A percentile compares a stretch with the other conserved stretches of the same genome.
Conservation (phyloP, 176 grass and related monocot species). For the Aegilops umbellulata region DNA sequence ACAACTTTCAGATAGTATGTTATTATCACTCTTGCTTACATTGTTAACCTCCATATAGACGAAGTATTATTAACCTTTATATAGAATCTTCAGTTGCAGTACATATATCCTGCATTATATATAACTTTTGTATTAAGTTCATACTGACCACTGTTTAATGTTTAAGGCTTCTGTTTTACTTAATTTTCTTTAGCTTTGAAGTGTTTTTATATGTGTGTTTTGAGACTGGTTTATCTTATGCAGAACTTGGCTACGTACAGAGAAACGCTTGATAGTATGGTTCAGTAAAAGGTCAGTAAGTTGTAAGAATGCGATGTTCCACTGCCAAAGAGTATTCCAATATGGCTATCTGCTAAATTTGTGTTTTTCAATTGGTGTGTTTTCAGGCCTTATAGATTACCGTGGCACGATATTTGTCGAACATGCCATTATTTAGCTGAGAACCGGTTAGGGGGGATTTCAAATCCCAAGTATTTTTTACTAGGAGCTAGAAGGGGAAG, state of each 20-base stretch:
- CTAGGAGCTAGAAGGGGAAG: background rate
- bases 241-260: conserved; percentile 91
- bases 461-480: background rate
- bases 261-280: conserved; percentile 79
- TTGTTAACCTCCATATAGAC: background rate
- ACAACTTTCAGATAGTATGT: background rate
- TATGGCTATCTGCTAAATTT: background rate
- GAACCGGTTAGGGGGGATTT: background rate
- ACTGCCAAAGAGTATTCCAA: background rate
- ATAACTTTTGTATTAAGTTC: background rate
- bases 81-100: background rate
- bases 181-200: background rate
- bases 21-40: background rate
- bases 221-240: conserved; percentile 28
- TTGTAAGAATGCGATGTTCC: background rate
- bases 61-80: background rate
- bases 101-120: background rate
- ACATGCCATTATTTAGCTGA: background rate
- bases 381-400: background rate
- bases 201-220: background rate
- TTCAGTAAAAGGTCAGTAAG: conserved; percentile 34
- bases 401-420: background rate
- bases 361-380: background rate
- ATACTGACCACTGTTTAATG: background rate
- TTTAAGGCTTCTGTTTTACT: background rate